Conservation (phyloP, 2,329 filamentous ascomycete genomes). For the Myriangium duriaei region DNA sequence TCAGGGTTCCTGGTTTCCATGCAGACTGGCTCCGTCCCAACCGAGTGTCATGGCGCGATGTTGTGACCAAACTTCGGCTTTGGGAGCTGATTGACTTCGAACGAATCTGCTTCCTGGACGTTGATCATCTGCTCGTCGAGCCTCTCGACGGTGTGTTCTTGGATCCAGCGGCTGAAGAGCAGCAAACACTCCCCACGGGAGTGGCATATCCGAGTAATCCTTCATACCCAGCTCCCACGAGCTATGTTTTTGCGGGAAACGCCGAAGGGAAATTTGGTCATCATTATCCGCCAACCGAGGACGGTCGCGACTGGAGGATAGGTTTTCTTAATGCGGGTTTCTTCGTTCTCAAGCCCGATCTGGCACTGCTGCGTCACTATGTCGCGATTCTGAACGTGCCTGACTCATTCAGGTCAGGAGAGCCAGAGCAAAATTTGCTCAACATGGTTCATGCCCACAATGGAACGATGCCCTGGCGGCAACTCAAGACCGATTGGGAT, state of each 20-base stretch:
- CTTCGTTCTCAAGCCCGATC: conserved; percentile 22
- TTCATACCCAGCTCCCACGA: conserved; percentile 4
- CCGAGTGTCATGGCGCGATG: conserved; percentile 21
- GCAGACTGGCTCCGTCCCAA: conserved; percentile 21
- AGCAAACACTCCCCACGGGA: conserved; percentile 13
- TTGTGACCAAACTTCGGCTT: conserved; percentile 28
- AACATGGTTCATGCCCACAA: conserved; percentile 25
- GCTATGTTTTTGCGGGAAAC: conserved; percentile 22
- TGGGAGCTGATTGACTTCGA: conserved; percentile 28
- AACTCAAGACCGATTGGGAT: conserved; percentile 27
- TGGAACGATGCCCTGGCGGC: conserved; percentile 32
- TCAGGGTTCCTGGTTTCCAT: conserved; percentile 17
- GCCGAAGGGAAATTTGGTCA: conserved; percentile 21
- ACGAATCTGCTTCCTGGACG: conserved; percentile 24
- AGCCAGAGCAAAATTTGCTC: conserved; percentile 25
- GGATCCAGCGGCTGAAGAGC: conserved; percentile 20
- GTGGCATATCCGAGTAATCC: no score
- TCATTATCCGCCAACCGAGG: conserved; percentile 20
- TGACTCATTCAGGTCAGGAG: conserved; percentile 20
- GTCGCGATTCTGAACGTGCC: conserved; percentile 18
- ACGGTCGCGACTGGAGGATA: conserved; percentile 15
- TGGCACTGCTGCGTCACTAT: conserved; percentile 22
- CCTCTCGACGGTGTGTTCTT: conserved; percentile 23
- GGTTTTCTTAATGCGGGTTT: conserved; percentile 24
- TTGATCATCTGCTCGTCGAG: conserved; percentile 20